Percentiles rank a stretch among this genome's conserved stretches.
Evolutionary conservation across 2,329 filamentous ascomycete genomes (phyloP).

Genomic region (Periconia sp.): DNA sequence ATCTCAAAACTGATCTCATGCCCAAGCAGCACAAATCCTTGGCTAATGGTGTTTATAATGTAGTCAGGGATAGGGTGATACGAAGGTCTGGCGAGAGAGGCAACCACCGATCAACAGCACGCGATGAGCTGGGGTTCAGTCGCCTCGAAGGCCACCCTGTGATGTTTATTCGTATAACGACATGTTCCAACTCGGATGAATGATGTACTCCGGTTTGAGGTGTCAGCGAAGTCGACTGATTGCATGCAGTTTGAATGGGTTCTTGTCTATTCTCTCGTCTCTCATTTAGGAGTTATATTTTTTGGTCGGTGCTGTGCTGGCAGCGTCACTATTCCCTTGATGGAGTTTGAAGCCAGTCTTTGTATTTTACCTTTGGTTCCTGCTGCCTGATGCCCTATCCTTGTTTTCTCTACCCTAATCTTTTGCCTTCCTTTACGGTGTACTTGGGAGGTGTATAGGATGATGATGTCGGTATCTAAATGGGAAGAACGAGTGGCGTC

Average conservation of each 20-base stretch:
- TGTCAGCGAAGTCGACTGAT: background rate
- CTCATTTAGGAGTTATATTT: background rate
- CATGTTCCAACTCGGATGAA: background rate
- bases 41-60: background rate
- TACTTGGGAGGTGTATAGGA: too few relatives aligned
- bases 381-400: background rate
- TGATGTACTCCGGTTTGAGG: too few relatives aligned
- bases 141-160: background rate
- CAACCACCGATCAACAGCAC: background rate
- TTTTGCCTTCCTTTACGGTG: too few relatives aligned
- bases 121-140: background rate
- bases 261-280: too few relatives aligned
- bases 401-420: background rate
- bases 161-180: background rate
- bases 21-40: background rate
- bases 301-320: background rate
- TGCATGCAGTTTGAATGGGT: background rate
- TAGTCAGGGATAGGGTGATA: slow-evolving; percentile 4
- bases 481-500: too few relatives aligned
- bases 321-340: background rate
- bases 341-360: background rate
- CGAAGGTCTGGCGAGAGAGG: background rate
- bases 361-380: background rate
- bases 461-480: too few relatives aligned
- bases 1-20: slow-evolving; percentile 15